Percentiles rank a stretch among this genome's conserved stretches.
These are phyloP conservation scores for Gyromitra esculenta DNA, from an alignment of 2,329 filamentous ascomycete genomes.

Conservation along the genomic window DNA sequence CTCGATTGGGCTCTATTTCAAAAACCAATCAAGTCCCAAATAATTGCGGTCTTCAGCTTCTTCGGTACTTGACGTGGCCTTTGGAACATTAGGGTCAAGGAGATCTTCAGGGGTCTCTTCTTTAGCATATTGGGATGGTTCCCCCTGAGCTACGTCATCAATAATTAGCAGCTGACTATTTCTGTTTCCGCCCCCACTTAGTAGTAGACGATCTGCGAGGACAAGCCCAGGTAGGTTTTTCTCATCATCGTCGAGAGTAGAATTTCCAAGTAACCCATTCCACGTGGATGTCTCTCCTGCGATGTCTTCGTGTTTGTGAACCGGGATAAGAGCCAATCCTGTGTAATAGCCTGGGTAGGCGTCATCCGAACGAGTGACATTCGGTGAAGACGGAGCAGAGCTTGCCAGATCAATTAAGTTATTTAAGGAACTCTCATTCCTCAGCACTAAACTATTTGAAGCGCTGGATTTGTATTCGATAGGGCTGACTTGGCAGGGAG, in stretches of 20 bases:
- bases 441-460: not conserved
- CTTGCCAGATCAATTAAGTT: constrained; percentile 21
- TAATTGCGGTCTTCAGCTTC: constrained; percentile 17
- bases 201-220: not conserved
- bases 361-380: not conserved
- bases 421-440: not conserved
- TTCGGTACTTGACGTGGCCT: not conserved
- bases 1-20: not conserved
- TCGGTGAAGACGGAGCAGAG: not conserved
- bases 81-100: not conserved
- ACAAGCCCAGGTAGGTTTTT: constrained; percentile 11
- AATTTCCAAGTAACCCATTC: not conserved
- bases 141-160: not conserved
- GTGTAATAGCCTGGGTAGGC: not conserved
- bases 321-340: not conserved
- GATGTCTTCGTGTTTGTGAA: not conserved
- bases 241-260: constrained; percentile 19
- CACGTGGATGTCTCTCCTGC: not conserved
- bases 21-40: constrained; percentile 25
- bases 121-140: not conserved
- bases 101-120: not conserved
- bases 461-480: constrained; percentile 4
- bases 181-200: not conserved
- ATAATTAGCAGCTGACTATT: not conserved
- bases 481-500: constrained; percentile 6